These are phyloP conservation scores for Suillus clintonianus DNA, from an alignment of 768 basidiomycete species.

Conservation along the genomic window DNA sequence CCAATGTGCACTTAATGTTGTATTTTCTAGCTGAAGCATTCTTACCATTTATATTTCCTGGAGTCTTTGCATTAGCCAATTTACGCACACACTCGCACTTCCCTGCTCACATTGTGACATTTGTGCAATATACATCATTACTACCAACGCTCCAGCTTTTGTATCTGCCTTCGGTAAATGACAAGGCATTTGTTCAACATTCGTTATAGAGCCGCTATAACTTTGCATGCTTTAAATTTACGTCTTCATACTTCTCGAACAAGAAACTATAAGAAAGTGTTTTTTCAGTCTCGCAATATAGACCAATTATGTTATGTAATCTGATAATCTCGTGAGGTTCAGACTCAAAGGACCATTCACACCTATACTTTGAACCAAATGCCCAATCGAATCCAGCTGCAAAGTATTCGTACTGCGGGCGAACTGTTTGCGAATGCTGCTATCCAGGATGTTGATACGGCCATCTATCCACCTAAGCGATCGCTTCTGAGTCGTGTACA, in stretches of 20 bases:
- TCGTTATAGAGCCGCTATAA: neutral
- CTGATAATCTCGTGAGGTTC: too few relatives aligned
- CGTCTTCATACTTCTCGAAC: too few relatives aligned
- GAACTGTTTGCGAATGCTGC: slow-evolving; percentile 49
- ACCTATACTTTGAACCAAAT: slow-evolving; percentile 12
- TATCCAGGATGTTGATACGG: slow-evolving; percentile 38
- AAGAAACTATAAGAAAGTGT: neutral
- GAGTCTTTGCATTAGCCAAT: slow-evolving; percentile 5
- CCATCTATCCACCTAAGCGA: slow-evolving; percentile 38
- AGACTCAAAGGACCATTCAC: neutral
- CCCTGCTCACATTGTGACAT: neutral
- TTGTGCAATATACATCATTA: neutral
- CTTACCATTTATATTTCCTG: neutral
- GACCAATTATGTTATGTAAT: too few relatives aligned
- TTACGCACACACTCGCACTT: neutral
- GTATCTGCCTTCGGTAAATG: neutral
- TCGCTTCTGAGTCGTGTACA: slow-evolving; percentile 58
- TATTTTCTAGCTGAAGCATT: slow-evolving; percentile 6
- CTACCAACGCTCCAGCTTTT: neutral
- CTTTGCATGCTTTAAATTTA: too few relatives aligned
- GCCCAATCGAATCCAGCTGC: slow-evolving; percentile 29
- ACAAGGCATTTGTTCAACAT: neutral
- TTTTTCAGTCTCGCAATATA: neutral
- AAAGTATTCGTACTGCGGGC: slow-evolving; percentile 56
- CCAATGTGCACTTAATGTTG: slow-evolving; percentile 4